These are phyloP conservation scores for Aspergillus fischeri DNA, from an alignment of 2,329 filamentous ascomycete species.

Conservation along the genomic window DNA sequence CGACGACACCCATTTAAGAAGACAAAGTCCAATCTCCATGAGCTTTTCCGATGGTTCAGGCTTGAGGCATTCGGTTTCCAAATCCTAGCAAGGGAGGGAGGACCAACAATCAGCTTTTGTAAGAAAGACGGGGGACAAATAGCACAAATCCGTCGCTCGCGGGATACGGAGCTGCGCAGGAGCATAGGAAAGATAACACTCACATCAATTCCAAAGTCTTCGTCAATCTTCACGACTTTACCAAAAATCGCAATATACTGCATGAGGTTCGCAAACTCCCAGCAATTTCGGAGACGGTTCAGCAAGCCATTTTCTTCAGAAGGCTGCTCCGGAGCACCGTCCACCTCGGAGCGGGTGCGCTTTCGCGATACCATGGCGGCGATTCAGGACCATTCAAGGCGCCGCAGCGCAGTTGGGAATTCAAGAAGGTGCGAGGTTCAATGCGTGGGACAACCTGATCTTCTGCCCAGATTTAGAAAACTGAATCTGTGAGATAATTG, in stretches of 20 bases:
- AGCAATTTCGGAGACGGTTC: conserved; percentile 75
- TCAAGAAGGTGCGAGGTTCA: neutral
- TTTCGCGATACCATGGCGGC: conserved; percentile 52
- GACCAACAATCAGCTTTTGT: conserved; percentile 8
- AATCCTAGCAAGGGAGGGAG: conserved; percentile 58
- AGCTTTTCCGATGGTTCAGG: conserved; percentile 67
- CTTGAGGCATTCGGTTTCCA: conserved; percentile 85
- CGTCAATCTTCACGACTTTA: conserved; percentile 81
- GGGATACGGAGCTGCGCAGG: neutral
- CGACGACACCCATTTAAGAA: conserved; percentile 91
- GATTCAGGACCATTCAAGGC: conserved; percentile 27
- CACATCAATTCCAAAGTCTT: conserved; percentile 86
- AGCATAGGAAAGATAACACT: conserved; percentile 27
- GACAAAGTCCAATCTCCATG: conserved; percentile 73
- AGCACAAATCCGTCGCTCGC: neutral
- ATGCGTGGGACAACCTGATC: neutral
- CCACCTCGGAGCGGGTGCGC: conserved; percentile 53
- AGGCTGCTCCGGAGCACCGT: conserved; percentile 44
- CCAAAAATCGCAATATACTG: conserved; percentile 95
- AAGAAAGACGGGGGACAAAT: neutral
- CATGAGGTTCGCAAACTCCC: conserved; percentile 91
- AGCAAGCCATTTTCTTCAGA: conserved; percentile 47
- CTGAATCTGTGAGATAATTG: no score
- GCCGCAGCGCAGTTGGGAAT: conserved; percentile 19
- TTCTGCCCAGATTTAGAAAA: neutral